Percentiles rank a stretch among this genome's conserved stretches.
Conservation (phyloP, 192 early-diverging fungal species). For the Rhizoclosmatium sp. region DNA sequence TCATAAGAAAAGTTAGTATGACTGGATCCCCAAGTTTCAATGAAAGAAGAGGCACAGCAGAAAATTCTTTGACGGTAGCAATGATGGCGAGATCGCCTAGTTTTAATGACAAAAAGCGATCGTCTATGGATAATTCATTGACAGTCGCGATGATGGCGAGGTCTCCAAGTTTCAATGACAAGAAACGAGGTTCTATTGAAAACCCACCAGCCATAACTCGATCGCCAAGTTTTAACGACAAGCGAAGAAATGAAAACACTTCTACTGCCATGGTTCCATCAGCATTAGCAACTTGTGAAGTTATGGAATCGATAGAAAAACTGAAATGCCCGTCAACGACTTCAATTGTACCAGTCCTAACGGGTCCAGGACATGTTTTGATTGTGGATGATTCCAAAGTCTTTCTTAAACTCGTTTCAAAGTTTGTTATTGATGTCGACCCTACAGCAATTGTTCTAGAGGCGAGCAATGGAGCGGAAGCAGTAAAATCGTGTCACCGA, state of each 20-base stretch:
- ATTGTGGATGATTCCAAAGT: constrained; percentile 45
- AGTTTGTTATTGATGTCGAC: constrained; percentile 4
- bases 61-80: too few relatives aligned
- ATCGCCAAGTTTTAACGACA: neutral
- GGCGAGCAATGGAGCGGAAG: constrained; percentile 29
- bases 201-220: neutral
- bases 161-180: too few relatives aligned
- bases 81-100: too few relatives aligned
- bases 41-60: too few relatives aligned
- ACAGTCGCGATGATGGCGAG: too few relatives aligned
- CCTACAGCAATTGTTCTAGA: constrained; percentile 17
- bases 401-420: constrained; percentile 29
- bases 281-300: neutral
- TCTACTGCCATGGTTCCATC: neutral
- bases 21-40: too few relatives aligned
- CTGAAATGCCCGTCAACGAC: neutral
- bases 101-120: too few relatives aligned
- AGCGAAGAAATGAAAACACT: too few relatives aligned
- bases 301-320: neutral
- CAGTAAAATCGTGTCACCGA: constrained; percentile 19
- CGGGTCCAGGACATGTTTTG: constrained; percentile 14
- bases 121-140: too few relatives aligned
- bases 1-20: too few relatives aligned
- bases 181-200: neutral
- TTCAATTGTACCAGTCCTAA: neutral